Conservation (phyloP, 768 basidiomycete species). For the Phanerochaete sordida region DNA sequence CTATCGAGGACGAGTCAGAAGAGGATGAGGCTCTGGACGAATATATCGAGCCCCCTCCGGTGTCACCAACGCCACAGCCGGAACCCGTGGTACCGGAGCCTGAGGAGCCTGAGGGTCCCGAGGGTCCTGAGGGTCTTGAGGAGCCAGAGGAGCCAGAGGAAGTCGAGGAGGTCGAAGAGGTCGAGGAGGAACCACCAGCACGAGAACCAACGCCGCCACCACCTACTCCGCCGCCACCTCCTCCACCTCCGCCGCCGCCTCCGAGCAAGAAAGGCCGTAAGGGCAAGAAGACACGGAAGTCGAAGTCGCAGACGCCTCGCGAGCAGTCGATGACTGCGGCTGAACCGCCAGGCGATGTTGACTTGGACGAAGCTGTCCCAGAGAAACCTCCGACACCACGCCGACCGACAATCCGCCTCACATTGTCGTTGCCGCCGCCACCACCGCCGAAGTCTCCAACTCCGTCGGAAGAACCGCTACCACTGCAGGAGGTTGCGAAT, state of each 20-base stretch:
- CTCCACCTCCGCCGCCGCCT: neutral
- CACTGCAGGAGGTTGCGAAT: conserved; percentile 4
- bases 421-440: neutral
- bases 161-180: too few relatives aligned
- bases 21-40: conserved; percentile 1
- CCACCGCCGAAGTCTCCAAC: neutral
- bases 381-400: neutral
- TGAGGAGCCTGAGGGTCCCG: too few relatives aligned
- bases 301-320: conserved; percentile 2
- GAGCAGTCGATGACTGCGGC: neutral
- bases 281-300: conserved; percentile 1
- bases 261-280: neutral
- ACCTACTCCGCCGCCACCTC: neutral
- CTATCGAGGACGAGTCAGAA: conserved; percentile 19
- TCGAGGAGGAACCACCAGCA: neutral
- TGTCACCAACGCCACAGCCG: neutral
- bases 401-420: neutral
- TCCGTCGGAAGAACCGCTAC: neutral
- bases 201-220: conserved; percentile 2
- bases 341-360: neutral
- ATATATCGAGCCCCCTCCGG: neutral
- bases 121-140: too few relatives aligned
- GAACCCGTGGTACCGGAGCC: too few relatives aligned
- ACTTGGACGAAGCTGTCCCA: neutral
- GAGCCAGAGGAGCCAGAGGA: too few relatives aligned